phyloP scores from a whole-genome alignment of 768 basidiomycete genomes.

The Lactarius tabidus region DNA sequence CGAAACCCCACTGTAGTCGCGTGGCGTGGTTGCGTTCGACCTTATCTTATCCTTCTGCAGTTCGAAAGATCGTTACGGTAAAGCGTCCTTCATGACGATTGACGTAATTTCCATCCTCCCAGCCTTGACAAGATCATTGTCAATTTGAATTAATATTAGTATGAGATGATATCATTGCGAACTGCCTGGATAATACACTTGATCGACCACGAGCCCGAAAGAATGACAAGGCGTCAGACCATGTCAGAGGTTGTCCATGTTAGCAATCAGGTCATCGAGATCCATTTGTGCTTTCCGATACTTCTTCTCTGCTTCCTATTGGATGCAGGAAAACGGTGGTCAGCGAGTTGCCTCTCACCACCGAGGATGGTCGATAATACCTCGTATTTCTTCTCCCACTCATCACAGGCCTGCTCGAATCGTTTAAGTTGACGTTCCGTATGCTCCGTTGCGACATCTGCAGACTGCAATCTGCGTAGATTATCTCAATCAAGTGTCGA shows the following conservation, averaged over 20 bases:
- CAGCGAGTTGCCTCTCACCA: not conserved
- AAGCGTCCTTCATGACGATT: not conserved
- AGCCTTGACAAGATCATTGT: not conserved
- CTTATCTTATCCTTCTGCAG: not conserved
- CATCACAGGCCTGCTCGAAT: slow-evolving; percentile 14
- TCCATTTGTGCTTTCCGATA: slow-evolving; percentile 18
- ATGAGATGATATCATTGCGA: not conserved
- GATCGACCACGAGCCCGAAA: not conserved
- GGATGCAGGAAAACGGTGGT: not conserved
- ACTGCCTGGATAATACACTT: no score
- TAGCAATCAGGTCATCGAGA: slow-evolving; percentile 16
- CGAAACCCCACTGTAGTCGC: not conserved
- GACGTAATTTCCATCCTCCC: not conserved
- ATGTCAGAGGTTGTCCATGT: slow-evolving; percentile 21
- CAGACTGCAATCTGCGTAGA: slow-evolving; percentile 7
- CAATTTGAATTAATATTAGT: not conserved
- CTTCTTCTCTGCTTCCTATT: slow-evolving; percentile 16
- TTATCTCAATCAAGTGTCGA: not conserved
- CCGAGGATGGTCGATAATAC: not conserved
- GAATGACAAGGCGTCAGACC: not conserved
- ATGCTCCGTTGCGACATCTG: slow-evolving; percentile 16
- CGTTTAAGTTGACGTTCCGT: slow-evolving; percentile 16
- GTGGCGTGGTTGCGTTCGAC: not conserved
- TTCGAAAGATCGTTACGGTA: not conserved
- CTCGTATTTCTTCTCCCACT: slow-evolving; percentile 19